phyloP scores from a whole-genome alignment of 257 asterid genomes.

The Forsythia viridissima region DNA sequence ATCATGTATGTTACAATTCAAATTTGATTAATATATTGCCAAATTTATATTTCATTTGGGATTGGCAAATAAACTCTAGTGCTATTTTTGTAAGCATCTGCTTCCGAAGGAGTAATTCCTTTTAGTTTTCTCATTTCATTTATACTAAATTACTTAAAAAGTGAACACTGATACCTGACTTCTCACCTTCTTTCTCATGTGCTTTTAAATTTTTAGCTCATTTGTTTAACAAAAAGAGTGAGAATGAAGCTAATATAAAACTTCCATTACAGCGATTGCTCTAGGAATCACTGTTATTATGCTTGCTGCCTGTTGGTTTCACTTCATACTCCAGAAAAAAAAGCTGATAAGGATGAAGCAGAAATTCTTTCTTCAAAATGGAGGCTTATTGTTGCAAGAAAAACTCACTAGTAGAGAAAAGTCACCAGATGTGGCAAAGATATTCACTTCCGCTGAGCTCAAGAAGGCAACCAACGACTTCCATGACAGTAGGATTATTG shows the following conservation, averaged over 20 bases:
- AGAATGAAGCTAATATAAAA: background rate
- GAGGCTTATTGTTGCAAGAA: constrained; percentile 24
- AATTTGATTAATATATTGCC: too few relatives aligned
- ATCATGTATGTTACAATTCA: too few relatives aligned
- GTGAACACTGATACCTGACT: too few relatives aligned
- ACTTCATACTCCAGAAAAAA: constrained; percentile 14
- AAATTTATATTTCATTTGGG: too few relatives aligned
- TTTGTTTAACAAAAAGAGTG: too few relatives aligned
- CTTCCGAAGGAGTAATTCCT: too few relatives aligned
- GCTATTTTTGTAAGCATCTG: too few relatives aligned
- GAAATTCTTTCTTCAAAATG: constrained; percentile 1
- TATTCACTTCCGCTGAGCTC: constrained; percentile 18
- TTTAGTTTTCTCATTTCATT: too few relatives aligned
- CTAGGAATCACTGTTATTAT: constrained; percentile 7
- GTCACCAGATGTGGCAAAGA: constrained; percentile 1
- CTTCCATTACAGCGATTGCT: constrained; percentile 10
- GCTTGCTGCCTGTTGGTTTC: background rate
- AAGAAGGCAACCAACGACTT: constrained; percentile 21
- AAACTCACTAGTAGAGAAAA: background rate
- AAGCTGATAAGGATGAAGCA: background rate
- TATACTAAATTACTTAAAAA: too few relatives aligned
- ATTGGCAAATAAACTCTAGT: too few relatives aligned
- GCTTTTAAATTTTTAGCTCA: background rate
- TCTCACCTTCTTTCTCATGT: too few relatives aligned
- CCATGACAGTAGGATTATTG: constrained; percentile 2